Evolutionary conservation across 345 rosid species (phyloP).

Genomic region (Syzygium oleosum): DNA sequence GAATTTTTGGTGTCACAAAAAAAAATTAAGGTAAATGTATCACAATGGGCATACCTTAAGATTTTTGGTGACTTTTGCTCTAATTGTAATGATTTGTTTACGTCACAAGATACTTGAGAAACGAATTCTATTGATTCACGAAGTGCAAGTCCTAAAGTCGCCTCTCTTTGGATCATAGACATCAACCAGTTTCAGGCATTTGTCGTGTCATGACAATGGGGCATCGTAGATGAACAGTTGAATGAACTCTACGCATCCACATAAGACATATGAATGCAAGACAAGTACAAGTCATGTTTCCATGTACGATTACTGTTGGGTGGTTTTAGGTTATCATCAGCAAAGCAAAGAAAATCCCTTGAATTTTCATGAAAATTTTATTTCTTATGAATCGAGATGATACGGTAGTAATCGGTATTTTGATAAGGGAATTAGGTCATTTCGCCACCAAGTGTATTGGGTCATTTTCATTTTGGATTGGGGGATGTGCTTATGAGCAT

Average conservation of each 20-base stretch:
- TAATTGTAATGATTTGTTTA: neutral
- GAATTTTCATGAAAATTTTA: neutral
- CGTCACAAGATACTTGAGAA: neutral
- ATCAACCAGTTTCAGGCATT: neutral
- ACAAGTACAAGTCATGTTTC: neutral
- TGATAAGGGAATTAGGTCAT: neutral
- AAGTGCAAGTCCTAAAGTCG: too few species aligned
- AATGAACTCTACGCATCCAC: neutral
- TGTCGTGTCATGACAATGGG: neutral
- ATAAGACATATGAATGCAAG: too few species aligned
- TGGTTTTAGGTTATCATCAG: rapidly evolving
- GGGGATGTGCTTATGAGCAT: neutral
- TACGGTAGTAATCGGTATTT: neutral
- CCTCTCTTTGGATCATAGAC: too few species aligned
- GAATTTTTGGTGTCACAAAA: neutral
- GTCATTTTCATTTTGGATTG: neutral
- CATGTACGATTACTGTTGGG: neutral
- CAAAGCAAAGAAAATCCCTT: too few species aligned
- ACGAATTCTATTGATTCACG: neutral
- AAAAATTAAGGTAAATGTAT: neutral
- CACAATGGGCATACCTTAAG: rapidly evolving
- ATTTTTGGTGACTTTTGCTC: neutral
- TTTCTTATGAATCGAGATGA: neutral
- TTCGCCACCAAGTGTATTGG: neutral
- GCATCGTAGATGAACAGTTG: neutral